These are phyloP conservation scores for Moricandia moricandioides DNA, from an alignment of 345 rosid genomes.

Conservation along the genomic window DNA sequence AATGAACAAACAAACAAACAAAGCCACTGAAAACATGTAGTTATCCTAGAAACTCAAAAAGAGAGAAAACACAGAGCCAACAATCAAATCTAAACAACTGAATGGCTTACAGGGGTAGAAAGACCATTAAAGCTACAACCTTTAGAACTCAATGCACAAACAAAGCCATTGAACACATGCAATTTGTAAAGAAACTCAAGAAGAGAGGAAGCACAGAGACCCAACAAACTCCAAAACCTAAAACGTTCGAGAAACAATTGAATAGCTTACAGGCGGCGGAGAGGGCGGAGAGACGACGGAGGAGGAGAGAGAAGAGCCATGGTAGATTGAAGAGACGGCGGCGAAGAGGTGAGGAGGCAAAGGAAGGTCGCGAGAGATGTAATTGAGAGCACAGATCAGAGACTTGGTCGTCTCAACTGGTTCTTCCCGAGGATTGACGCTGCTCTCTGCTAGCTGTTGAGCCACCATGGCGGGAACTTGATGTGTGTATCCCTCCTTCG, in stretches of 20 bases:
- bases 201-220: not conserved
- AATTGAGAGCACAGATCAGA: slow-evolving; percentile 75
- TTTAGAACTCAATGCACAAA: no score
- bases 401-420: slow-evolving; percentile 58
- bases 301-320: slow-evolving; percentile 50
- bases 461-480: slow-evolving; percentile 81
- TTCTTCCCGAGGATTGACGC: slow-evolving; percentile 34
- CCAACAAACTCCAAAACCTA: not conserved
- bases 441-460: slow-evolving; percentile 36
- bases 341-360: slow-evolving; percentile 67
- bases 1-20: not conserved
- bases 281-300: not conserved
- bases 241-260: not conserved
- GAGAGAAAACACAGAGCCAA: not conserved
- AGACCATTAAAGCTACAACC: no score
- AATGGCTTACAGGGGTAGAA: no score
- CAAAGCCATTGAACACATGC: no score
- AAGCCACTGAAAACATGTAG: not conserved
- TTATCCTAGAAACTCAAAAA: not conserved
- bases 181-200: not conserved
- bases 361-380: slow-evolving; percentile 89
- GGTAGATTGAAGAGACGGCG: slow-evolving; percentile 69
- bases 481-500: slow-evolving; percentile 11
- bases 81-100: not conserved
- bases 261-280: slow-evolving; percentile 10